Evolutionary conservation across 2,329 filamentous ascomycete genomes (phyloP).

Genomic region (Corinectria fuckeliana): DNA sequence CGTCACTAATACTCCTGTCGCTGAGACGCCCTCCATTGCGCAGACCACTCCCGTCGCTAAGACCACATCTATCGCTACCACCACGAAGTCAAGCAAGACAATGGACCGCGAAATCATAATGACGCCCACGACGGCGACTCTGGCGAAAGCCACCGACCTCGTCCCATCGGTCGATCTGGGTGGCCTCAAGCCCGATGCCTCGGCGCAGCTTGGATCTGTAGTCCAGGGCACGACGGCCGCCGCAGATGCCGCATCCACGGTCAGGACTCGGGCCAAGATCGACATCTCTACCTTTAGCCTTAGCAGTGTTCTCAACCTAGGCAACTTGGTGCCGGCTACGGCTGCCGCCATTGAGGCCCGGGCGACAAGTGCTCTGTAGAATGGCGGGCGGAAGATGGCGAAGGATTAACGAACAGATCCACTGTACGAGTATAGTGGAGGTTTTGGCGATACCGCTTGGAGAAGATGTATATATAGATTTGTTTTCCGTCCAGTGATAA

Average conservation of each 20-base stretch:
- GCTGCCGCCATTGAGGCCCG: constrained; percentile 20
- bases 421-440: not conserved
- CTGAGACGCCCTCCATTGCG: not conserved
- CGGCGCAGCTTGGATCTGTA: constrained; percentile 9
- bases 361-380: constrained; percentile 18
- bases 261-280: constrained; percentile 34
- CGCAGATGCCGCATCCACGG: constrained; percentile 23
- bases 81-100: constrained; percentile 13
- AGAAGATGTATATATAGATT: constrained; percentile 17
- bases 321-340: constrained; percentile 44
- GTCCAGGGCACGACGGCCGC: constrained; percentile 6
- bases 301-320: constrained; percentile 52
- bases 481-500: constrained; percentile 14
- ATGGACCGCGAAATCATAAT: constrained; percentile 29
- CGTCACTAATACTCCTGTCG: not conserved
- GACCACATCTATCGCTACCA: constrained; percentile 21
- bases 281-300: constrained; percentile 50
- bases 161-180: constrained; percentile 32
- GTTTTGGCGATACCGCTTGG: constrained; percentile 10
- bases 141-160: constrained; percentile 6
- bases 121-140: constrained; percentile 18
- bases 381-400: not conserved
- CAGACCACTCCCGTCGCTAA: not conserved
- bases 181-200: constrained; percentile 27
- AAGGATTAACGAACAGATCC: not conserved